These are phyloP conservation scores for Sugiyamaella novakii DNA, from an alignment of 1,139 yeast genomes.

Conservation along the genomic window DNA sequence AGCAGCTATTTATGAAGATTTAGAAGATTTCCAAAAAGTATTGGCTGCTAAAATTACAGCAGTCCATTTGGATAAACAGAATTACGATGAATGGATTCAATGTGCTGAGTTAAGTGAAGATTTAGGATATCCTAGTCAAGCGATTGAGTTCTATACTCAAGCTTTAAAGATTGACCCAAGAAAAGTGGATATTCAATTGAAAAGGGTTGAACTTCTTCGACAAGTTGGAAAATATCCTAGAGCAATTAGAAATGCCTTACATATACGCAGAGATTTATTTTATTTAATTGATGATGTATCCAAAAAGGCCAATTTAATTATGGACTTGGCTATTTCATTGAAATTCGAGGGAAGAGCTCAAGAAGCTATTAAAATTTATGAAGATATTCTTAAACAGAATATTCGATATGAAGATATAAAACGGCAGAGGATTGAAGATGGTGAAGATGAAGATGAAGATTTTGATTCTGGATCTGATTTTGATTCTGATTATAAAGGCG, in stretches of 20 bases:
- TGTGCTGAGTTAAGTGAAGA: conserved; percentile 77
- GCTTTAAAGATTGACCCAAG: conserved; percentile 32
- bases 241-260: conserved; percentile 75
- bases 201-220: conserved; percentile 65
- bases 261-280: conserved; percentile 62
- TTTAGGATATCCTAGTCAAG: conserved; percentile 75
- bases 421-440: conserved; percentile 1
- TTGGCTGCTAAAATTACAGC: conserved; percentile 83
- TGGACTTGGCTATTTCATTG: conserved; percentile 76
- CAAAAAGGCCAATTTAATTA: conserved; percentile 57
- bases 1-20: conserved; percentile 77
- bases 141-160: conserved; percentile 66
- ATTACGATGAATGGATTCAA: conserved; percentile 78
- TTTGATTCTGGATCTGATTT: conserved; percentile 3
- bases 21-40: conserved; percentile 69
- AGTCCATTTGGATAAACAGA: conserved; percentile 77
- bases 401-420: conserved; percentile 14
- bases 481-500: conserved; percentile 10
- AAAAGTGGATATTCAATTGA: conserved; percentile 34
- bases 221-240: conserved; percentile 65
- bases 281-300: conserved; percentile 29
- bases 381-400: conserved; percentile 40
- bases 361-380: conserved; percentile 81
- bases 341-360: conserved; percentile 72
- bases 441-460: conserved; percentile 3